A percentile compares a stretch with the other conserved stretches of the same genome.
These are phyloP conservation scores for Codiaeum variegatum DNA, from an alignment of 441 rosid genomes.

Conservation along the genomic window DNA sequence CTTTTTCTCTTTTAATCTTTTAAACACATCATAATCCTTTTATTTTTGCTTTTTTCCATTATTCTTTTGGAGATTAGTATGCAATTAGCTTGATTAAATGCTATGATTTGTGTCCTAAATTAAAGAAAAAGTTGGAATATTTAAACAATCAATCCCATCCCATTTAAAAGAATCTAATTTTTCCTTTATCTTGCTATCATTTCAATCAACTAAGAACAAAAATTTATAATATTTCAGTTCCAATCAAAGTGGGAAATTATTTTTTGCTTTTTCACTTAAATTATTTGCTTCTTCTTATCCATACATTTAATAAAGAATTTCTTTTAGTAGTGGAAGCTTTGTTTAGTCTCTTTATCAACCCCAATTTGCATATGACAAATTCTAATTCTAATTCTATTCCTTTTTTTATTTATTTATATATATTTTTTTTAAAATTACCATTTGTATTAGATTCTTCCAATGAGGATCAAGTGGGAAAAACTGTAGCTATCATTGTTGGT, in stretches of 20 bases:
- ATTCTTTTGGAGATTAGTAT: neutral
- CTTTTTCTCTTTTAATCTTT: neutral
- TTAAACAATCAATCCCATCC: neutral
- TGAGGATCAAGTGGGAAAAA: conserved; percentile 64
- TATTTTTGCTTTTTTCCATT: neutral
- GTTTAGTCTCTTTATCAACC: conserved; percentile 2
- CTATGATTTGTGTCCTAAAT: neutral
- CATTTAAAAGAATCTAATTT: neutral
- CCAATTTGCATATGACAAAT: conserved; percentile 4
- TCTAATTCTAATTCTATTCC: conserved; percentile 16
- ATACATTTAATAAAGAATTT: neutral
- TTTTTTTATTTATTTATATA: conserved; percentile 22
- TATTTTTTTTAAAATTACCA: neutral
- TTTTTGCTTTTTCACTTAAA: neutral
- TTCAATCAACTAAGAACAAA: neutral
- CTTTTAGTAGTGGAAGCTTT: conserved; percentile 23
- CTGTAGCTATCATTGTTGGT: conserved; percentile 83
- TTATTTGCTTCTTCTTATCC: neutral
- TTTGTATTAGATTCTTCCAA: conserved; percentile 45
- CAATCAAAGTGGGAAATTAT: neutral
- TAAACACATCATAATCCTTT: neutral
- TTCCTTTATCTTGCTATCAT: neutral
- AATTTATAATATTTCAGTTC: neutral
- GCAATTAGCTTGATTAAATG: neutral
- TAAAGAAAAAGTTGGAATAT: conserved; percentile 10